A percentile compares a stretch with the other conserved stretches of the same genome.
Evolutionary conservation across 176 grass and related monocot species (phyloP).

Genomic region (Musa schizocarpa): DNA sequence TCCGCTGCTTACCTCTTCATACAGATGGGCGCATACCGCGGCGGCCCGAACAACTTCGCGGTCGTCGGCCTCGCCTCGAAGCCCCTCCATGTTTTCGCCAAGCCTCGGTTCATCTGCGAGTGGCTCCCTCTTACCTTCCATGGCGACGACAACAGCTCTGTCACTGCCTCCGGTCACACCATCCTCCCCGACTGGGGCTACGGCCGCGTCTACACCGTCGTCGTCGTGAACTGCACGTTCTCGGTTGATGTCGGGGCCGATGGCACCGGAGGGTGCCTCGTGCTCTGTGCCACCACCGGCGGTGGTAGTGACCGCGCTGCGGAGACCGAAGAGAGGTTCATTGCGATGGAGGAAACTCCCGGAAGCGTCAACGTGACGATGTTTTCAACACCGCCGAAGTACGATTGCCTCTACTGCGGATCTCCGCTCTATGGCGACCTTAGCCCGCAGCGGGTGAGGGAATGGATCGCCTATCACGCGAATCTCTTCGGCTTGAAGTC

Average conservation of each 20-base stretch:
- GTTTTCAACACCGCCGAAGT: conserved; percentile 40
- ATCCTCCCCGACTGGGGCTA: conserved; percentile 95
- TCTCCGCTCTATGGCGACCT: conserved; percentile 79
- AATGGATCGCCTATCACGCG: conserved; percentile 84
- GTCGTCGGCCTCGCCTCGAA: conserved; percentile 73
- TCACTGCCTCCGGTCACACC: conserved; percentile 40
- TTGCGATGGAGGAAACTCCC: conserved; percentile 53
- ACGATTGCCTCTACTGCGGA: conserved; percentile 86
- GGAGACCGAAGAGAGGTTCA: conserved; percentile 45
- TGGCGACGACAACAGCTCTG: conserved; percentile 7
- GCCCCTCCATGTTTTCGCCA: conserved; percentile 62
- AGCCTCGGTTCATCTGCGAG: conserved; percentile 77
- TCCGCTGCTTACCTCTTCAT: conserved; percentile 76
- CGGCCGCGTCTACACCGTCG: conserved; percentile 64
- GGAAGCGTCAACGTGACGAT: conserved; percentile 47
- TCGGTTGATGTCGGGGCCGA: conserved; percentile 38
- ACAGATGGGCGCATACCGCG: conserved; percentile 87
- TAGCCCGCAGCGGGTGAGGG: conserved; percentile 54
- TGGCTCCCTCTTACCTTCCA: conserved; percentile 39
- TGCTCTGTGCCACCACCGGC: conserved; percentile 59
- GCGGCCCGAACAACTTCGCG: conserved; percentile 59
- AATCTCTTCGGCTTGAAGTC: conserved; percentile 53
- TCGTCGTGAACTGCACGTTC: conserved; percentile 84
- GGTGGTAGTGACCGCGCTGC: conserved; percentile 40
- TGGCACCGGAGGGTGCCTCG: conserved; percentile 46